Conservation (phyloP, 208 protist species). For the Acanthamoeba rhysodes region DNA sequence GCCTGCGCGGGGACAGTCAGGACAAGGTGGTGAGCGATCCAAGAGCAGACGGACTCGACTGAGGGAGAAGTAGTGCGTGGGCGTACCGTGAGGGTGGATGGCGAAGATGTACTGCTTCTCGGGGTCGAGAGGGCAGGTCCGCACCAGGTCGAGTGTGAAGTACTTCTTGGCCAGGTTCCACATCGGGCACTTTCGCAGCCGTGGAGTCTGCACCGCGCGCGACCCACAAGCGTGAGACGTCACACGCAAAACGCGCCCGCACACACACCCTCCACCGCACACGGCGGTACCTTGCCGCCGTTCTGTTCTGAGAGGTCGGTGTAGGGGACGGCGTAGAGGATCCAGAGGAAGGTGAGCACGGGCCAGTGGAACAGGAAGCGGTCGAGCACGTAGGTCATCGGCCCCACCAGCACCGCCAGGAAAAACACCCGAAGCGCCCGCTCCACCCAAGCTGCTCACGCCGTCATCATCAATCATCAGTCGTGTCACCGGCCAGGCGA, state of each 20-base stretch:
- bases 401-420: constrained; percentile 23
- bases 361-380: constrained; percentile 26
- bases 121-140: constrained; percentile 52
- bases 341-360: not conserved
- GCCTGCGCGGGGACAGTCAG: not conserved
- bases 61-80: not conserved
- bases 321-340: constrained; percentile 59
- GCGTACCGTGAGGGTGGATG: constrained; percentile 60
- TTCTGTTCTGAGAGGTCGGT: constrained; percentile 67
- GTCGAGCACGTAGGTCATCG: constrained; percentile 23
- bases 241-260: not conserved
- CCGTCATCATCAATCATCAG: not conserved
- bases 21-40: not conserved
- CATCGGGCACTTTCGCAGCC: not conserved
- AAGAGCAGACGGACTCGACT: too few relatives aligned
- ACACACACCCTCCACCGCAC: not conserved
- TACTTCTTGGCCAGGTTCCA: constrained; percentile 62
- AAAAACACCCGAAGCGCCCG: constrained; percentile 11
- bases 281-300: constrained; percentile 14
- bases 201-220: not conserved
- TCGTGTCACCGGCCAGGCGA: not conserved
- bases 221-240: not conserved
- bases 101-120: constrained; percentile 74
- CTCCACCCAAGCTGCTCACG: not conserved
- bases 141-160: constrained; percentile 50